Base-by-base conservation (phyloP, 108 stramenopile species). In the Nitzschia inconspicua region DNA sequence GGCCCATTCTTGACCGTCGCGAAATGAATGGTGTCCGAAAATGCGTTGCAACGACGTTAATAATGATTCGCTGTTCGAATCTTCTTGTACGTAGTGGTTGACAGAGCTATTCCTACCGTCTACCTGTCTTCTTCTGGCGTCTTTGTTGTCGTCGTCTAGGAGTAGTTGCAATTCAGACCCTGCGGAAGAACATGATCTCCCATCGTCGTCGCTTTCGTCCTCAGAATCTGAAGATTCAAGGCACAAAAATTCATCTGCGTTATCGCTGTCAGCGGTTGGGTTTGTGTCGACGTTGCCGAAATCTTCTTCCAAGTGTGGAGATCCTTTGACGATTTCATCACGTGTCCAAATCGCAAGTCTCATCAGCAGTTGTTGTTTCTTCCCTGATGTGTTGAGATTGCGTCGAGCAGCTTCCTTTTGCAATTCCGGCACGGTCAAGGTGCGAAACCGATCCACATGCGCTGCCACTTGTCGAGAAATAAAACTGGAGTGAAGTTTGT, bases 1-100 rank as follows among this genome's bases (percentile, higher is more conserved):
- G 3, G 92, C 91, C 96, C 96, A 97, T 67, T 90, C 89, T 63
- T 97, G 94, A 7, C 91, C 89, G 46, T 81, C 78, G 14, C 93
- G 93, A 61, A 95, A 97, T 27, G 37, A 24, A 5, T 54, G 47
- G 65, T 88, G 75, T 8, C 93, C 88, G 63, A 97, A 94, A 41
- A 79, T 60, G 8, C 56, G 26, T 23, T 60, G 41, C 0, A 97
- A 73, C 14, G 60, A 43, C 10, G 44, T 10, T 66, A 67, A 44
- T 52, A 49, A 32, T 44, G 20, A 57, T 47, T 59, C 44, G 28
- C 14, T 30, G 24, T 47, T 18, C 20, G 28, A 9, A 23, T 39
- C 36, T 18, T 36, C 46, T 29, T 28, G 14, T 30, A 41, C 44
- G 34, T 22, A 9, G 14, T 43, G 23, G 23, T 6, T 34, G 9